A percentile compares a stretch with the other conserved stretches of the same genome.
Evolutionary conservation across 345 rosid genomes (phyloP).

Genomic region (Cardamine occulta): DNA sequence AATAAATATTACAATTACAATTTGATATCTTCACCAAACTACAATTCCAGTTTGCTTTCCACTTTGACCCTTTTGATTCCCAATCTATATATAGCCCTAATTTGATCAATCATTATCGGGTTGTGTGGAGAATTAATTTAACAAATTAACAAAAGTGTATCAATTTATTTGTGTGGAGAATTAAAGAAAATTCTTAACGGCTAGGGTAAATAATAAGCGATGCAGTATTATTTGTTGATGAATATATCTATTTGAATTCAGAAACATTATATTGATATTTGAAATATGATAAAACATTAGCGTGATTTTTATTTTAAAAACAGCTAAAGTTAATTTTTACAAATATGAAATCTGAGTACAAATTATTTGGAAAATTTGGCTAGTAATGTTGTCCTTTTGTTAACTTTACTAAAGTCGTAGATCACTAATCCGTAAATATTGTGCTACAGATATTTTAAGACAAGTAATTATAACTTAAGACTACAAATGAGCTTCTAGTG

Average conservation of each 20-base stretch:
- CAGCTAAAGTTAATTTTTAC: too few relatives aligned
- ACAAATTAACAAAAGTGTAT: background rate
- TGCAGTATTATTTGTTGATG: background rate
- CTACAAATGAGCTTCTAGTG: constrained; percentile 8
- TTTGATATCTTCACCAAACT: background rate
- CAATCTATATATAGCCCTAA: background rate
- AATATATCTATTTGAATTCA: background rate
- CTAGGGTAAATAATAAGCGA: background rate
- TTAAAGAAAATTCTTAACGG: background rate
- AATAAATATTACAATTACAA: background rate
- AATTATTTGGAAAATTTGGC: background rate
- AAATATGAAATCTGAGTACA: background rate
- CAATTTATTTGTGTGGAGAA: background rate
- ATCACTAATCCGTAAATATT: background rate
- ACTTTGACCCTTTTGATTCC: background rate
- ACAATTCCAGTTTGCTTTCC: background rate
- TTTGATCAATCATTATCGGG: background rate
- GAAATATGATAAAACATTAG: background rate
- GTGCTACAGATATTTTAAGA: background rate
- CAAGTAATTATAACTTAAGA: background rate
- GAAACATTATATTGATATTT: background rate
- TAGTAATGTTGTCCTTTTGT: background rate
- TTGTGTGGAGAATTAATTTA: background rate
- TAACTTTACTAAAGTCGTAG: background rate
- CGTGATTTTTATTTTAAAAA: background rate